Base-by-base conservation (phyloP, 1,139 yeast genomes). In the Debaryomyces fabryi region DNA sequence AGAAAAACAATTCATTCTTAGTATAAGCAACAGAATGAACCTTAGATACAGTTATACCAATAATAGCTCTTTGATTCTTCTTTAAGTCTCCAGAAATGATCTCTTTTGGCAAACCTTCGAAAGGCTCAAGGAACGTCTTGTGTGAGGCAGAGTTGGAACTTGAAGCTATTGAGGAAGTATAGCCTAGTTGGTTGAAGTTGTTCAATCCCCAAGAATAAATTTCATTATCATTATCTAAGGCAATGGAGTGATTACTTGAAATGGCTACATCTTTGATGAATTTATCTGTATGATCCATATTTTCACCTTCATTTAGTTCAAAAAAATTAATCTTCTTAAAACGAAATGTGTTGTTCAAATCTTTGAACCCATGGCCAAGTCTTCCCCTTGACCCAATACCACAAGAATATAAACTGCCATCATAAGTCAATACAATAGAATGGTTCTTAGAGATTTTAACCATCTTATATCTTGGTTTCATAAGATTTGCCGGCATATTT, bases 201-300 rank as follows among this genome's bases (percentile, higher is more conserved):
- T 89, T 89, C 51, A 83, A 72, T 0, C 97, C 97, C 96, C 96
- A 91, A 0, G 92, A 68, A 54, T 74, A 87, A 1, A 89, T 70
- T 16, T 75, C 76, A 35, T 85, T 84, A 9, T 67, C 59, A 1
- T 68, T 58, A 0, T 87, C 79, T 21, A 88, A 59, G 0, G 63
- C 77, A 24, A 89, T 59, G 0, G 90, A 72, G 62, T 89, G 96
- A 57, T 86, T 87, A 53, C 82, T 80, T 36, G 91, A 85, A 1
- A 83, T 64, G 0, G 82, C 80, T 1, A 83, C 57, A 24, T 69
- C 69, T 7, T 59, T 54, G 1, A 86, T 71, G 3, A 60, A 58
- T 24, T 67, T 64, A 9, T 64, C 58, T 9, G 15, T 20, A 13
- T 35, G 38, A 9, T 38, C 36, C 9, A 8, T 58, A 20, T 74